phyloP scores from a whole-genome alignment of 148 eudicot genomes.

The Rhododendron simsii region DNA sequence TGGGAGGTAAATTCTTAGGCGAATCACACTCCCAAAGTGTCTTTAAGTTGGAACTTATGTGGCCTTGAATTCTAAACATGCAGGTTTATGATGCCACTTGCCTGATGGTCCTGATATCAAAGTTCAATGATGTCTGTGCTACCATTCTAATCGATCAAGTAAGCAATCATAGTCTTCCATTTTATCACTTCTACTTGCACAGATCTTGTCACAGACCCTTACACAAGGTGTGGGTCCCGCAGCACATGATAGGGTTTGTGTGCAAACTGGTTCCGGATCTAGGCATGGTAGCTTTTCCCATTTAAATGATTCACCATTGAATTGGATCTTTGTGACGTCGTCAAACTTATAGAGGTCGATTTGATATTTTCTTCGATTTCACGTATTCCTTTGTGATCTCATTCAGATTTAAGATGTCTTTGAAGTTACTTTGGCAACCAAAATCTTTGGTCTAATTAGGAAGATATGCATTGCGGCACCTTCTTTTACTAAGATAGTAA shows the following conservation, averaged over 20 bases:
- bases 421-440: background rate
- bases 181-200: background rate
- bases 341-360: background rate
- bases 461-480: background rate
- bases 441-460: background rate
- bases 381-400: background rate
- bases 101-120: constrained; percentile 67
- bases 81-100: constrained; percentile 95
- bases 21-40: background rate
- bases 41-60: background rate
- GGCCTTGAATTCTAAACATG: constrained; percentile 13
- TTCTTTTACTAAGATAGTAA: background rate
- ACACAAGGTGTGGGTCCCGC: background rate
- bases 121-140: constrained; percentile 58
- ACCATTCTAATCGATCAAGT: constrained; percentile 97
- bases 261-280: background rate
- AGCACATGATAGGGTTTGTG: background rate
- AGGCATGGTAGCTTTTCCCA: background rate
- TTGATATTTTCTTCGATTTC: background rate
- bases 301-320: background rate
- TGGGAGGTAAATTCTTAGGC: constrained; percentile 68
- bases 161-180: constrained; percentile 4
- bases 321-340: background rate
- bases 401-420: background rate
- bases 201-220: background rate